Evolutionary conservation across 1,284 basidiomycete genomes (phyloP).

Genomic region (Clitocybe nebularis): DNA sequence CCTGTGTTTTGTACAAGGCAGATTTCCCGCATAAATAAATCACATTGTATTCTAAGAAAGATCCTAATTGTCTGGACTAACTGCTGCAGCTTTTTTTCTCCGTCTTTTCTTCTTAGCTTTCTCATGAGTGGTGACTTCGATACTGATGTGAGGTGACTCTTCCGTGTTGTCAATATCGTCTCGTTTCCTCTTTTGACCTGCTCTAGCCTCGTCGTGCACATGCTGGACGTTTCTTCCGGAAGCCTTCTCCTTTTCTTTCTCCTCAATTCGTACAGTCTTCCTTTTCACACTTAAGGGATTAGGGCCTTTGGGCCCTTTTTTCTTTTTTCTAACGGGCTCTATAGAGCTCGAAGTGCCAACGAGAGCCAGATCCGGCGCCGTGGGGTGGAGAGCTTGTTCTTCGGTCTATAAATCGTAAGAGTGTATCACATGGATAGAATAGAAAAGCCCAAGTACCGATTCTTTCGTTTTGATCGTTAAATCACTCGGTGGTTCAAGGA

Average conservation of each 20-base stretch:
- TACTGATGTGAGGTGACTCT: background rate
- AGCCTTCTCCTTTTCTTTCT: conserved; percentile 17
- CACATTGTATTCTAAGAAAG: too few species aligned
- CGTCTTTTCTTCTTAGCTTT: conserved; percentile 24
- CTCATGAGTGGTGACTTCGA: background rate
- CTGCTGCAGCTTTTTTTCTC: conserved; percentile 20
- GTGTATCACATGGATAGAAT: background rate
- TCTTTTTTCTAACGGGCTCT: conserved; percentile 52
- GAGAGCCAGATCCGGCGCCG: conserved; percentile 41
- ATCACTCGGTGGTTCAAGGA: conserved; percentile 84
- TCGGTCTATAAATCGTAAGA: conserved; percentile 40
- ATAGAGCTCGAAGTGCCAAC: conserved; percentile 29
- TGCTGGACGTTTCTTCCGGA: conserved; percentile 2
- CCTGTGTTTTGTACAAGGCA: too few species aligned
- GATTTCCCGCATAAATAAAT: too few species aligned
- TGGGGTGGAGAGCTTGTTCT: conserved; percentile 46
- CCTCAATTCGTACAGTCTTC: conserved; percentile 48
- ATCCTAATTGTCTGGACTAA: too few species aligned
- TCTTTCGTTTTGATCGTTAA: conserved; percentile 70
- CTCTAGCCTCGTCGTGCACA: conserved; percentile 10
- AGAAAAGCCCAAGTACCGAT: conserved; percentile 36
- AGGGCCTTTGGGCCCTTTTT: conserved; percentile 77
- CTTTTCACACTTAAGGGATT: conserved; percentile 94
- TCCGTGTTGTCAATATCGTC: conserved; percentile 21
- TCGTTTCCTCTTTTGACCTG: conserved; percentile 32